These are phyloP conservation scores for Cylindrotheca closterium DNA, from an alignment of 108 stramenopile species.

Conservation along the genomic window DNA sequence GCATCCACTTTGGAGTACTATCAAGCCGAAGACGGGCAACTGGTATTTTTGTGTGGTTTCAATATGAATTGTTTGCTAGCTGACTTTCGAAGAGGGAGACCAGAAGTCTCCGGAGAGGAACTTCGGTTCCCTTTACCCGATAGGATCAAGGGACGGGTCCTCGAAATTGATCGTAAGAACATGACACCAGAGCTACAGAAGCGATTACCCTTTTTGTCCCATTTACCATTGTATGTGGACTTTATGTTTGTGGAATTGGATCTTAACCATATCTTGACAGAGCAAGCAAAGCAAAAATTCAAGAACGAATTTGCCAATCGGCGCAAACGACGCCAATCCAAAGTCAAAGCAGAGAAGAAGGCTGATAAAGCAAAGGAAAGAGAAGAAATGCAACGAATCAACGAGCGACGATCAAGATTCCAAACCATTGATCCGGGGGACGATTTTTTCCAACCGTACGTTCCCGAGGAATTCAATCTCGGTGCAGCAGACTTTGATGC, in stretches of 20 bases:
- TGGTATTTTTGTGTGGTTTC: constrained; percentile 70
- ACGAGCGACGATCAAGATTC: constrained; percentile 40
- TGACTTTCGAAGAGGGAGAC: constrained; percentile 48
- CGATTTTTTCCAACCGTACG: constrained; percentile 51
- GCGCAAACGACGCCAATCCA: constrained; percentile 46
- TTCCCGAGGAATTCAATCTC: not conserved
- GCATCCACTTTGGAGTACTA: constrained; percentile 58
- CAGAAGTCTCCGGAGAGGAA: constrained; percentile 8
- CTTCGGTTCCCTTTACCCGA: constrained; percentile 62
- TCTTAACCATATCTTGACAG: constrained; percentile 49
- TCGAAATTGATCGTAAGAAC: constrained; percentile 55
- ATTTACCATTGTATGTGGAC: constrained; percentile 58
- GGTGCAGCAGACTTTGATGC: not conserved
- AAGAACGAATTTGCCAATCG: constrained; percentile 64
- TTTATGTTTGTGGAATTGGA: constrained; percentile 74
- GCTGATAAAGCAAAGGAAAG: constrained; percentile 38
- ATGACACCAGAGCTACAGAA: constrained; percentile 62
- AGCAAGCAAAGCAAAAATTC: constrained; percentile 55
- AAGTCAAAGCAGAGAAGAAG: constrained; percentile 51
- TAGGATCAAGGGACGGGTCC: constrained; percentile 48
- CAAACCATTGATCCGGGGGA: constrained; percentile 67
- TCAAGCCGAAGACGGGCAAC: constrained; percentile 77
- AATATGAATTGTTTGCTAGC: constrained; percentile 65
- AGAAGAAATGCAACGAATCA: constrained; percentile 44
- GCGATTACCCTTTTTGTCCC: constrained; percentile 71